Conservation (phyloP, 2,329 filamentous ascomycete genomes). For the Alternaria ethzedia region DNA sequence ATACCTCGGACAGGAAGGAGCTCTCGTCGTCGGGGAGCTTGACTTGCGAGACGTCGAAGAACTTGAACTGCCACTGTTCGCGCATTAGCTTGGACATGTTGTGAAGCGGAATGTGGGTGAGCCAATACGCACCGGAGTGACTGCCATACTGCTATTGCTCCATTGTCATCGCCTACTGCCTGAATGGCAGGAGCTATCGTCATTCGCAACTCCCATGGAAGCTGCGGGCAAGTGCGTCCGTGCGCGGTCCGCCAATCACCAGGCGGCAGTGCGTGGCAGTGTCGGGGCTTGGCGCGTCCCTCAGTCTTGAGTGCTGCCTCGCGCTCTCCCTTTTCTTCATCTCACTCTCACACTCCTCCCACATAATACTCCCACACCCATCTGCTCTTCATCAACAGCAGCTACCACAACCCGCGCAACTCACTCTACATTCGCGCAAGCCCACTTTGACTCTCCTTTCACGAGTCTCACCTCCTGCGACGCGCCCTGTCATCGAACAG, state of each 20-base stretch:
- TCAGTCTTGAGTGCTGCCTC: conserved; percentile 23
- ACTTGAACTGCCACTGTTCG: conserved; percentile 97
- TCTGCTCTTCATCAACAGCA: conserved; percentile 17
- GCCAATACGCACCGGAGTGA: conserved; percentile 47
- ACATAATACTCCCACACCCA: conserved; percentile 5
- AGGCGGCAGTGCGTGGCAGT: conserved; percentile 5
- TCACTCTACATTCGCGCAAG: conserved; percentile 21
- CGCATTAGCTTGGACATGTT: conserved; percentile 31
- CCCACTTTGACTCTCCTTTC: conserved; percentile 10
- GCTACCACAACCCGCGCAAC: conserved; percentile 11
- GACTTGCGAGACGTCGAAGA: conserved; percentile 93
- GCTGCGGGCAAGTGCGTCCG: conserved; percentile 27
- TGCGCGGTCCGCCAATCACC: conserved; percentile 10
- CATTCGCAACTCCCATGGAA: conserved; percentile 14
- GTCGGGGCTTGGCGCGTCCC: conserved; percentile 9
- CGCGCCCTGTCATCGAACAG: conserved; percentile 27
- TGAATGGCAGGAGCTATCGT: conserved; percentile 30
- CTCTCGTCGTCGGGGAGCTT: conserved; percentile 80
- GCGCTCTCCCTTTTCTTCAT: conserved; percentile 19
- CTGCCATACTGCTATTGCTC: conserved; percentile 48
- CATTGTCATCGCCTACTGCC: conserved; percentile 25
- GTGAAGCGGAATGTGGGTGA: neutral
- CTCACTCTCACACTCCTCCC: conserved; percentile 12
- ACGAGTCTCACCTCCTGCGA: conserved; percentile 19
- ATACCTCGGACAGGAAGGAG: conserved; percentile 79